These are phyloP conservation scores for Euphrasia confusa DNA, from an alignment of 257 asterid genomes.

Conservation along the genomic window DNA sequence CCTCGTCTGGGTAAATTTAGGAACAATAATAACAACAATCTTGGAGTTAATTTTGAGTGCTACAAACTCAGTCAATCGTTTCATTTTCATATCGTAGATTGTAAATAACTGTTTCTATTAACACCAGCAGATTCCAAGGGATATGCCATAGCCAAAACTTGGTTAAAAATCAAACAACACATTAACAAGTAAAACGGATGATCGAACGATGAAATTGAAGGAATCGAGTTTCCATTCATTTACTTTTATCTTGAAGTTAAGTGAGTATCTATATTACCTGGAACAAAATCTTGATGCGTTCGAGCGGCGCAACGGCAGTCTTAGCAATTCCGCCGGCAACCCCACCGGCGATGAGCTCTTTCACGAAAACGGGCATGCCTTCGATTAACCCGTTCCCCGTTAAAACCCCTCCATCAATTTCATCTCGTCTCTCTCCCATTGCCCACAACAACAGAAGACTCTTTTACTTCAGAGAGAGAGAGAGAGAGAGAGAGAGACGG, in stretches of 20 bases:
- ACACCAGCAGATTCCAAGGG: background rate
- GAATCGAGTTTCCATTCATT: too few species aligned
- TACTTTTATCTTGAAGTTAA: background rate
- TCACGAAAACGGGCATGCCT: conserved; percentile 69
- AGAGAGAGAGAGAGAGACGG: conserved; percentile 10
- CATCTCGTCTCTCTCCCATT: conserved; percentile 58
- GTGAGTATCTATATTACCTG: conserved; percentile 42
- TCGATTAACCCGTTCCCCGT: conserved; percentile 43
- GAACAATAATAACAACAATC: conserved; percentile 7
- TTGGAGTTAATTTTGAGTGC: conserved; percentile 20
- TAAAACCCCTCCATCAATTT: conserved; percentile 22
- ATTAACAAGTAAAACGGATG: background rate
- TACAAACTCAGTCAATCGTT: background rate
- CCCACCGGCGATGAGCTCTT: conserved; percentile 91
- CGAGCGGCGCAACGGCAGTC: conserved; percentile 91
- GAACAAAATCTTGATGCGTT: conserved; percentile 88
- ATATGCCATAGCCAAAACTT: background rate
- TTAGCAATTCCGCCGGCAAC: conserved; percentile 93
- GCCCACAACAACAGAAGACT: conserved; percentile 11
- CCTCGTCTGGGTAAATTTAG: conserved; percentile 58
- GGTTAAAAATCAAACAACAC: background rate
- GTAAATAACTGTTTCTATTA: background rate
- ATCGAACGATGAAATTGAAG: background rate
- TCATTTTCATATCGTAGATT: background rate
- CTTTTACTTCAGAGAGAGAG: conserved; percentile 2